Base-by-base conservation (phyloP, 2,329 filamentous ascomycete species). In the Xylaria sp. region DNA sequence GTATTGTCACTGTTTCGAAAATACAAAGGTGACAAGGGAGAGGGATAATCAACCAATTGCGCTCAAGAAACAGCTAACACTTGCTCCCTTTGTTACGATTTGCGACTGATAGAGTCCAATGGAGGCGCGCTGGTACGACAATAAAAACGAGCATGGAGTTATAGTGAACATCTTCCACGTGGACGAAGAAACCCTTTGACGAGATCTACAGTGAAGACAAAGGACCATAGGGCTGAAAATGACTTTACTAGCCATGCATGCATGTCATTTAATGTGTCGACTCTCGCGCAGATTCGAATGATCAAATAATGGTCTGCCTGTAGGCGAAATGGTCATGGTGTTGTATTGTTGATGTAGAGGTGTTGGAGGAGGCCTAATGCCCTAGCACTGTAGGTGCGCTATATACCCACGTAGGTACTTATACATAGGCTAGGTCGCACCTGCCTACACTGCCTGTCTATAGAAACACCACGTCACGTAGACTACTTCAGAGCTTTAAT, bases 191-290 rank as follows among this genome's bases (percentile, higher is more conserved):
- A 25, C 41, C 37, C 56, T 65, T 68, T 54, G 55, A 65, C 23
- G 7, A 37, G 28, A 55, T 68, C n/a, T 34, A 65, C 37, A 37
- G 39, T 46, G 20, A 12, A 7, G 50, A 61, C 63, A 69, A 71
- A 66, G 39, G 28, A 56, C 5, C 2, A 37, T 37, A 32, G 50
- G 23, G 32, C 44, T 9, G 12, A 25, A 9, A 2, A n/a, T 41
- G 39, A 15, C 20, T 51, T 25, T 23, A 48, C n/a, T 51, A 25
- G 20, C 23, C 6, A 60, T 46, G 34, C 6, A 60, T 46, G 32
- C 34, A 44, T 32, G 37, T n/a, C 6, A 10, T 44, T 25, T 10
- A 48, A 59, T 25, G 23, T 51, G 8, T 25, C 50, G 18, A 32
- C 13, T 52, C 25, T 52, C 28, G 28, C 28, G 28, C 28, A 28